Conservation (phyloP, 2,329 filamentous ascomycete species). For the Fusarium siculi region DNA sequence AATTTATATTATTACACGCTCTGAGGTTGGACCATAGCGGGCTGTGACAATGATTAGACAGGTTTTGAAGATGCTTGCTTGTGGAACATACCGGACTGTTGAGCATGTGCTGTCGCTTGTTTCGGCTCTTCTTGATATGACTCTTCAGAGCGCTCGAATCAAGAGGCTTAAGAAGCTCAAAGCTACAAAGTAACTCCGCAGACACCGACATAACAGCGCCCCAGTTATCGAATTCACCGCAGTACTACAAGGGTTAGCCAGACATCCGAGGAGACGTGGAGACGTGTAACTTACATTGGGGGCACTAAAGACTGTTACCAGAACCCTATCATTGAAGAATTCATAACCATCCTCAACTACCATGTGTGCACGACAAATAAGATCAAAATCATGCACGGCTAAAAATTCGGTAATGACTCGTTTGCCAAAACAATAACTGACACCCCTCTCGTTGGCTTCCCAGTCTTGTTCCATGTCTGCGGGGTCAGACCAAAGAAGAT, state of each 20-base stretch:
- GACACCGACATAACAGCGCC: conserved; percentile 99
- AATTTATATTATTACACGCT: conserved; percentile 57
- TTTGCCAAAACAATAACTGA: conserved; percentile 98
- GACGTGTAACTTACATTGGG: conserved; percentile 80
- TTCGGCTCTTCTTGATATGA: conserved; percentile 98
- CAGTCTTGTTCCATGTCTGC: conserved; percentile 98
- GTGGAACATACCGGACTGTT: conserved; percentile 86
- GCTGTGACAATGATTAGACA: conserved; percentile 50
- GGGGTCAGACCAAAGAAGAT: conserved; percentile 96
- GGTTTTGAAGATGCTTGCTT: neutral
- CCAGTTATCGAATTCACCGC: conserved; percentile 99
- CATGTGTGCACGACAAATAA: conserved; percentile 98
- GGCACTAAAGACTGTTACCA: conserved; percentile 97
- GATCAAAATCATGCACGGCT: conserved; percentile 92
- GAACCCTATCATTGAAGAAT: conserved; percentile 93
- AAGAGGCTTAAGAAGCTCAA: conserved; percentile 94
- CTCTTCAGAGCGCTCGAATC: conserved; percentile 97
- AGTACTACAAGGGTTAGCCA: conserved; percentile 74
- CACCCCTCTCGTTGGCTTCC: conserved; percentile 96
- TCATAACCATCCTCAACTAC: conserved; percentile 99
- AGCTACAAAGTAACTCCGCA: conserved; percentile 91
- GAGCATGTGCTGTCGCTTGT: conserved; percentile 92
- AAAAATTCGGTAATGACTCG: conserved; percentile 98
- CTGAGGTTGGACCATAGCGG: conserved; percentile 66
- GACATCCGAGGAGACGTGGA: neutral